phyloP scores from a whole-genome alignment of 2,329 filamentous ascomycete genomes.

The Aspergillus sp. region DNA sequence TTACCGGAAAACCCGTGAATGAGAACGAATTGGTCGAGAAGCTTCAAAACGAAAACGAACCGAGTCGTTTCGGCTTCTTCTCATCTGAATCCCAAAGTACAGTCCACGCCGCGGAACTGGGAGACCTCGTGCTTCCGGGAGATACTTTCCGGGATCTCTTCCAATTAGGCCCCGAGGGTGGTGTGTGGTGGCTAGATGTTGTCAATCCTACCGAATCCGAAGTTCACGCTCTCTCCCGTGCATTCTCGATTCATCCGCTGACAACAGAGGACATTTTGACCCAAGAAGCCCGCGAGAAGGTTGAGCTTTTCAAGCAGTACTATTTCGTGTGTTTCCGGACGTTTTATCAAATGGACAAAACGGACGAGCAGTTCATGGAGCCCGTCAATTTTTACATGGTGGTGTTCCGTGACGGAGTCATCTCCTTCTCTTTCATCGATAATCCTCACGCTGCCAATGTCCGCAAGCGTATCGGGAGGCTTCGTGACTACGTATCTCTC shows the following conservation, averaged over 20 bases:
- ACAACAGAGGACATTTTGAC: constrained; percentile 95
- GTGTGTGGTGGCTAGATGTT: constrained; percentile 98
- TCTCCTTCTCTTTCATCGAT: constrained; percentile 88
- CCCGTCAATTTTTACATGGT: constrained; percentile 96
- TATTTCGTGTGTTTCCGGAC: constrained; percentile 98
- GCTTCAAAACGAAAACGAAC: constrained; percentile 47
- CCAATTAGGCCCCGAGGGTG: constrained; percentile 60
- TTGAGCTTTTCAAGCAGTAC: constrained; percentile 93
- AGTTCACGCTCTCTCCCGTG: constrained; percentile 78
- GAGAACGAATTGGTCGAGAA: constrained; percentile 28
- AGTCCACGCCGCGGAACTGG: constrained; percentile 82
- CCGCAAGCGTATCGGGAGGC: constrained; percentile 78
- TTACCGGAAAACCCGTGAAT: constrained; percentile 18
- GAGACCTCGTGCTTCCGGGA: constrained; percentile 79
- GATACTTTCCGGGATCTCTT: constrained; percentile 89
- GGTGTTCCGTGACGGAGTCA: constrained; percentile 87
- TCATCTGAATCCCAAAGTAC: constrained; percentile 91
- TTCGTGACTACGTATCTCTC: constrained; percentile 90
- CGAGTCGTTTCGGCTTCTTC: constrained; percentile 91
- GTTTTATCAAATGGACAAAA: constrained; percentile 75
- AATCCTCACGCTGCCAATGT: constrained; percentile 86
- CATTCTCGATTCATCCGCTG: constrained; percentile 90
- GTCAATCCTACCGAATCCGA: constrained; percentile 86
- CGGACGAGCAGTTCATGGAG: constrained; percentile 76
- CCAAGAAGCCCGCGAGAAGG: constrained; percentile 95